Conservation (phyloP, 2,329 filamentous ascomycete genomes). For the Pseudocercospora pini-densiflorae region DNA sequence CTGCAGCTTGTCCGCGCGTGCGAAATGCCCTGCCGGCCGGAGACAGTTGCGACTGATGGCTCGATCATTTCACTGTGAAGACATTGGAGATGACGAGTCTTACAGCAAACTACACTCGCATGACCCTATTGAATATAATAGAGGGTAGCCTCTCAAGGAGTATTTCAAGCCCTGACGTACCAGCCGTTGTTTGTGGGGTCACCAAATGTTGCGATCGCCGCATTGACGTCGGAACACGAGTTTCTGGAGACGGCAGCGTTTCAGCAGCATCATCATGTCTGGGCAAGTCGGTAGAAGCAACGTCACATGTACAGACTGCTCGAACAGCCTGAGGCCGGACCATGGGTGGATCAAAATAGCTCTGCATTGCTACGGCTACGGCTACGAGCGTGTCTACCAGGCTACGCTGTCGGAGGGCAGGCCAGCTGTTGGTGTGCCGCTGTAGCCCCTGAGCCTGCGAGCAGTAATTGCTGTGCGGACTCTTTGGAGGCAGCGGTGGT, state of each 20-base stretch:
- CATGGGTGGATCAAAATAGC: background rate
- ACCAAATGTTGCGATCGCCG: background rate
- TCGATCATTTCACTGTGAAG: background rate
- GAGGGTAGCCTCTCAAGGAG: no score
- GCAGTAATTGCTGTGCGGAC: background rate
- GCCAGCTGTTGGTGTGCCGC: conserved; percentile 5
- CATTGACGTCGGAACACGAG: background rate
- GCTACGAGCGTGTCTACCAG: conserved; percentile 1
- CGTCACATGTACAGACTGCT: background rate
- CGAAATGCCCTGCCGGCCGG: background rate
- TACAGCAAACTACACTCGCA: background rate
- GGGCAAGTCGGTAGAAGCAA: background rate
- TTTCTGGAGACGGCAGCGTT: background rate
- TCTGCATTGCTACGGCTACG: conserved; percentile 3
- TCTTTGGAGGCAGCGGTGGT: background rate
- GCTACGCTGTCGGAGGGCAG: background rate
- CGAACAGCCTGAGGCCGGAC: background rate
- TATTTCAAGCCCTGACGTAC: background rate
- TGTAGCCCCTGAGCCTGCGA: background rate
- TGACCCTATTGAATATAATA: no score
- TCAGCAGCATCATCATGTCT: background rate
- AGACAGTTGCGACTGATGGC: background rate
- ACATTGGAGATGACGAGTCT: background rate
- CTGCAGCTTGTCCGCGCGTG: background rate
- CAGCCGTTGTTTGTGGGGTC: background rate